phyloP scores from a whole-genome alignment of 2,329 filamentous ascomycete species.

The Penicillium brasilianum region DNA sequence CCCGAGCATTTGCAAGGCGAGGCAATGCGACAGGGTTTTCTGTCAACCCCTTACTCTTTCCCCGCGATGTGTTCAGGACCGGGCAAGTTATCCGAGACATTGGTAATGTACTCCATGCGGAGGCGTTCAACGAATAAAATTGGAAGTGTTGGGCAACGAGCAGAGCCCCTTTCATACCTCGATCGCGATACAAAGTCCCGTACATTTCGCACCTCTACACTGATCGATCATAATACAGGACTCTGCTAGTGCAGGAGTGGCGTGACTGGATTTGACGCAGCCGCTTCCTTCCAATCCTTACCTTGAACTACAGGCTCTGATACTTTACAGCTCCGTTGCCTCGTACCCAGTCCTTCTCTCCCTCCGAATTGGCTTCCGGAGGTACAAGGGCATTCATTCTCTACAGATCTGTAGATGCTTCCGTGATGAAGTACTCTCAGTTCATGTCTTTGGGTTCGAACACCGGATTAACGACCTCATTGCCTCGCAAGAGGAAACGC shows the following conservation, averaged over 20 bases:
- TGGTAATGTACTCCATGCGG: neutral
- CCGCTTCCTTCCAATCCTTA: neutral
- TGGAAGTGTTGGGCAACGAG: neutral
- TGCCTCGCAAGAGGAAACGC: constrained; percentile 3
- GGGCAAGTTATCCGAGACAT: constrained; percentile 9
- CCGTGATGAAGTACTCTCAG: constrained; percentile 20
- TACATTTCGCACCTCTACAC: neutral
- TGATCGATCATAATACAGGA: neutral
- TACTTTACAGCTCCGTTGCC: neutral
- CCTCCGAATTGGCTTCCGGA: neutral
- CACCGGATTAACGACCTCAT: constrained; percentile 7
- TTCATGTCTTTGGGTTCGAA: constrained; percentile 14
- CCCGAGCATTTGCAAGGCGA: constrained; percentile 10
- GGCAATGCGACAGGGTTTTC: constrained; percentile 15
- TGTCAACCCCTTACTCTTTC: constrained; percentile 10
- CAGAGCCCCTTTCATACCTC: neutral
- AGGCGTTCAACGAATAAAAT: neutral
- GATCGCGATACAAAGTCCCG: neutral
- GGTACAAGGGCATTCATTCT: constrained; percentile 18
- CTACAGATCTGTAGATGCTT: constrained; percentile 18
- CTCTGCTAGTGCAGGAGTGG: neutral
- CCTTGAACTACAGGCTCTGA: neutral
- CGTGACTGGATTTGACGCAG: neutral
- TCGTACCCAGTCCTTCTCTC: neutral
- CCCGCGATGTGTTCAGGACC: constrained; percentile 3